phyloP scores from a whole-genome alignment of 2,329 filamentous ascomycete species.

The Aureobasidium sp. region DNA sequence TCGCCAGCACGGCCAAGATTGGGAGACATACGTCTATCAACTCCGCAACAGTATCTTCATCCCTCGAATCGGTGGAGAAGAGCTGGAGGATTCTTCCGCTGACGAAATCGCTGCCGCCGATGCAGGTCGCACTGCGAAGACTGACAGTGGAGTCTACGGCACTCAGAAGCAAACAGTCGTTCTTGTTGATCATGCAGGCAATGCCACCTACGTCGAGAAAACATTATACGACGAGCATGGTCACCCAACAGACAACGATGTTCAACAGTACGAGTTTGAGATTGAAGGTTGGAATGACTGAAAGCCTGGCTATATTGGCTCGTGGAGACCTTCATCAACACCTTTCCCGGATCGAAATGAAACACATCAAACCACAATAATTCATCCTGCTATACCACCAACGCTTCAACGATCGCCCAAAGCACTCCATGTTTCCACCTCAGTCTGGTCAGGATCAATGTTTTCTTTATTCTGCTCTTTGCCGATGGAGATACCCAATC shows the following conservation, averaged over 20 bases:
- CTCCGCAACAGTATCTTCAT: conserved; percentile 54
- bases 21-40: conserved; percentile 48
- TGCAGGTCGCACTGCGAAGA: conserved; percentile 20
- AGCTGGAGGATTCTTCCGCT: conserved; percentile 30
- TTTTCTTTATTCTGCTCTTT: neutral
- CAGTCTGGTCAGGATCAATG: conserved; percentile 7
- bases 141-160: conserved; percentile 45
- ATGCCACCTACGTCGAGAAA: conserved; percentile 53
- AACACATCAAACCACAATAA: neutral
- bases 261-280: conserved; percentile 43
- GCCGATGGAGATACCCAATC: neutral
- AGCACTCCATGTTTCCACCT: neutral
- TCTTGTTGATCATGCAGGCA: conserved; percentile 46
- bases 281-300: conserved; percentile 34
- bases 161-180: conserved; percentile 57
- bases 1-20: conserved; percentile 38
- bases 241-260: conserved; percentile 34
- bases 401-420: neutral
- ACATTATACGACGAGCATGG: conserved; percentile 50
- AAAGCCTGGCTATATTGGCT: neutral
- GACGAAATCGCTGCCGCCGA: conserved; percentile 34
- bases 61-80: conserved; percentile 44
- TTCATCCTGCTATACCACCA: neutral
- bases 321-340: neutral
- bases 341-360: neutral